A percentile compares a stretch with the other conserved stretches of the same genome.
phyloP scores from a whole-genome alignment of 2,329 filamentous ascomycete genomes.

The Ampelomyces quisqualis region DNA sequence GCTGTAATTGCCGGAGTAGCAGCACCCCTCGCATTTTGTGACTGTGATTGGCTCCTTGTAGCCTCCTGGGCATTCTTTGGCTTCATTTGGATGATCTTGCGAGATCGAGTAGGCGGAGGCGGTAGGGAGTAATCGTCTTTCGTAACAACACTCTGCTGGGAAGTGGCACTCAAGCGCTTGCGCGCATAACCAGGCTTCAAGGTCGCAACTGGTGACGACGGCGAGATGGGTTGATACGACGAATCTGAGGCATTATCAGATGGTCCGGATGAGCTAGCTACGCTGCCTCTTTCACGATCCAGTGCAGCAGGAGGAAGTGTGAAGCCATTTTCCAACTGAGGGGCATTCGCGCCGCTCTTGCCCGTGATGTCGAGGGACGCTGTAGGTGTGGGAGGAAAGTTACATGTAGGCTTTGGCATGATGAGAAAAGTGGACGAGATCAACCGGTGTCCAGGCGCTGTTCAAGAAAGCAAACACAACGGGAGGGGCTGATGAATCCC shows the following conservation, averaged over 20 bases:
- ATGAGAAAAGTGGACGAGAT: conserved; percentile 23
- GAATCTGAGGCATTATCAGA: conserved; percentile 53
- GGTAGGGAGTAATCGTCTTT: conserved; percentile 77
- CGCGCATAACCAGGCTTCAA: conserved; percentile 35
- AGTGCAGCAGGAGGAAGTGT: conserved; percentile 76
- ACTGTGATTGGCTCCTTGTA: conserved; percentile 21
- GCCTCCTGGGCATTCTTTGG: conserved; percentile 49
- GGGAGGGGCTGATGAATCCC: conserved; percentile 13
- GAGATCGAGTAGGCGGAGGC: conserved; percentile 84
- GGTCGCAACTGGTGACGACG: conserved; percentile 39
- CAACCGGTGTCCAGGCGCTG: conserved; percentile 12
- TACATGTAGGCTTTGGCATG: conserved; percentile 69
- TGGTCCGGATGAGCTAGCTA: conserved; percentile 49
- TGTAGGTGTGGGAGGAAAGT: conserved; percentile 72
- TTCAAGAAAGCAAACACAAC: conserved; percentile 3
- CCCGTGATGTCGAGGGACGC: conserved; percentile 78
- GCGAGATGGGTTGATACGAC: conserved; percentile 53
- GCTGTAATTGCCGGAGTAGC: conserved; percentile 18
- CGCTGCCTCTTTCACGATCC: conserved; percentile 47
- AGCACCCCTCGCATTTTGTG: conserved; percentile 23
- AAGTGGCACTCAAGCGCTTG: conserved; percentile 34
- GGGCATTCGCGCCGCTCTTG: conserved; percentile 64
- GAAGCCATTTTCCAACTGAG: conserved; percentile 67
- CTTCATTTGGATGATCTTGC: conserved; percentile 99
- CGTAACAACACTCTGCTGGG: conserved; percentile 41